Conservation (phyloP, 129 eudicot species). For the Pseudognaphalium luteoalbum region DNA sequence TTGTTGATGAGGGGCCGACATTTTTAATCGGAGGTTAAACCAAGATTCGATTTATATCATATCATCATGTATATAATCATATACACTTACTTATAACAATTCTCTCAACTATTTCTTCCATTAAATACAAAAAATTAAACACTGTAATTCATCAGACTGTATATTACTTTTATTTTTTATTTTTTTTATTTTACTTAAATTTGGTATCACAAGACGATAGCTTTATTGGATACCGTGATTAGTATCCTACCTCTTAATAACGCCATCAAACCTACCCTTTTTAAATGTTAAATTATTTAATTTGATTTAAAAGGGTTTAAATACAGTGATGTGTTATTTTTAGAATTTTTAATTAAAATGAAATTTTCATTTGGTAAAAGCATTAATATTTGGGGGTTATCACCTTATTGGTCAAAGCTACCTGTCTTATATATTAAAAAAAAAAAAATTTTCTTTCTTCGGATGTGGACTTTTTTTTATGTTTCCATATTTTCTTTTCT, state of each 20-base stretch:
- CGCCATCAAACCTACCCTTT: conserved; percentile 35
- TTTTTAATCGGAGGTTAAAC: conserved; percentile 43
- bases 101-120: background rate
- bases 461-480: no score
- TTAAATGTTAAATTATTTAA: background rate
- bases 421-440: no score
- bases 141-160: conserved; percentile 24
- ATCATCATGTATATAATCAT: conserved; percentile 33
- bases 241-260: conserved; percentile 28
- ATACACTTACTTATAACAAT: conserved; percentile 20
- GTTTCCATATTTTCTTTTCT: no score
- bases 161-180: conserved; percentile 24
- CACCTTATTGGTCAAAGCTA: background rate
- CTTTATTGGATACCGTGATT: conserved; percentile 43
- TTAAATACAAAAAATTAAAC: background rate
- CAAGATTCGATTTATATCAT: conserved; percentile 37
- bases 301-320: background rate
- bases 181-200: background rate
- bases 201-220: conserved; percentile 25
- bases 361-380: background rate
- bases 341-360: no score
- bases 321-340: background rate
- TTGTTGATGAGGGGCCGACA: conserved; percentile 42
- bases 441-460: no score
- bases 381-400: background rate